Conservation (phyloP, 2,329 filamentous ascomycete species). For the Aschersonia sp. region DNA sequence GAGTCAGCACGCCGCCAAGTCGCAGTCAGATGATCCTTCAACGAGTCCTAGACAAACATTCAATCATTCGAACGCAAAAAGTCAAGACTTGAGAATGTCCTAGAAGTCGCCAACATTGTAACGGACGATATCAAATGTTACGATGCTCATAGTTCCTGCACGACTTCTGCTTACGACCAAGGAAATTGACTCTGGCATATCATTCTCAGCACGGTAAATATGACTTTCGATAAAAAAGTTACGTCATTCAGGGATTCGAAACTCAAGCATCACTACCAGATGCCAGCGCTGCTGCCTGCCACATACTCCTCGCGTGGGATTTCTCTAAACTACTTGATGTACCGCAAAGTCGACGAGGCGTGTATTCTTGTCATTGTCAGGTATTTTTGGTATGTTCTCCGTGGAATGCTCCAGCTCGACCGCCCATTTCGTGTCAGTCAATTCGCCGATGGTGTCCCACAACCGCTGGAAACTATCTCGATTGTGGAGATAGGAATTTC, state of each 20-base stretch:
- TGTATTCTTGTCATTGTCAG: conserved; percentile 11
- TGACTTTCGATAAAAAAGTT: too few relatives aligned
- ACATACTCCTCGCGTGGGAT: too few relatives aligned
- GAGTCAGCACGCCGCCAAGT: neutral
- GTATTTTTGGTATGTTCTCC: conserved; percentile 10
- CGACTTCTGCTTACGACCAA: too few relatives aligned
- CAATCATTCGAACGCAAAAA: too few relatives aligned
- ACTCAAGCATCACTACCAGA: neutral
- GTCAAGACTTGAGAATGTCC: too few relatives aligned
- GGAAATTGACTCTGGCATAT: too few relatives aligned
- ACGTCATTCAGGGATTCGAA: neutral
- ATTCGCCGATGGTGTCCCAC: conserved; percentile 36
- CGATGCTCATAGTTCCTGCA: too few relatives aligned
- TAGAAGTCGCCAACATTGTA: too few relatives aligned
- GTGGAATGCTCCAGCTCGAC: conserved; percentile 23
- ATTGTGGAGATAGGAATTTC: conserved; percentile 30
- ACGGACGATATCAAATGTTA: too few relatives aligned
- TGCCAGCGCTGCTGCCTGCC: too few relatives aligned
- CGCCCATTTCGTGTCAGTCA: conserved; percentile 34
- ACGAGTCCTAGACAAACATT: too few relatives aligned
- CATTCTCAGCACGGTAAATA: too few relatives aligned
- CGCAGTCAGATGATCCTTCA: neutral
- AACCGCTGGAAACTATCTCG: conserved; percentile 33
- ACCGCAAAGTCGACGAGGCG: conserved; percentile 19
- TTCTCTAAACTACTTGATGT: conserved; percentile 13